These are phyloP conservation scores for Xylaria intraflava DNA, from an alignment of 495 filamentous ascomycete genomes.

Conservation along the genomic window DNA sequence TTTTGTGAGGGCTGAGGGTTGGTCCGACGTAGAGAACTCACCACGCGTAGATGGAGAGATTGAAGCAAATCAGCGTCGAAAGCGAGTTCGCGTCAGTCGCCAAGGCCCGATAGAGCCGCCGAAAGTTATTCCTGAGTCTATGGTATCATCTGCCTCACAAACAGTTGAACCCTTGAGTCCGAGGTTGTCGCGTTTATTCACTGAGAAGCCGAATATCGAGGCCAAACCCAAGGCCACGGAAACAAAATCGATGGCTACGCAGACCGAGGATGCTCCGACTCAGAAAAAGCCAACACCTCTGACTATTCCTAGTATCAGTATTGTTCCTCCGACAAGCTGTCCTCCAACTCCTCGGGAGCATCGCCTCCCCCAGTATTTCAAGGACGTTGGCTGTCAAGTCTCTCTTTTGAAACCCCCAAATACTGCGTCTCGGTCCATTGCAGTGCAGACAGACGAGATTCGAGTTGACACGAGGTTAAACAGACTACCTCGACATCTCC, in stretches of 20 bases:
- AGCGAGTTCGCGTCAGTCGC: slow-evolving; percentile 48
- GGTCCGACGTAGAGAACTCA: slow-evolving; percentile 33
- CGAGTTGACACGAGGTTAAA: slow-evolving; percentile 65
- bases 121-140: slow-evolving; percentile 31
- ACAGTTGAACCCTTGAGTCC: slow-evolving; percentile 64
- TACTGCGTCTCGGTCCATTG: slow-evolving; percentile 51
- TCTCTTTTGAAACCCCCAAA: slow-evolving; percentile 29
- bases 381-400: slow-evolving; percentile 52
- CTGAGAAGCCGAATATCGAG: slow-evolving; percentile 22
- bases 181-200: slow-evolving; percentile 54
- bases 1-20: slow-evolving; percentile 27
- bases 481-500: slow-evolving; percentile 68
- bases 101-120: slow-evolving; percentile 35
- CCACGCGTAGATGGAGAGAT: slow-evolving; percentile 49
- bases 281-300: slow-evolving; percentile 30
- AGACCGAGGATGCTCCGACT: slow-evolving; percentile 52
- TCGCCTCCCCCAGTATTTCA: slow-evolving; percentile 46
- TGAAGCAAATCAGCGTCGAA: slow-evolving; percentile 65
- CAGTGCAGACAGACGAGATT: slow-evolving; percentile 88
- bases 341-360: slow-evolving; percentile 50
- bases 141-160: slow-evolving; percentile 69
- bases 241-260: slow-evolving; percentile 52
- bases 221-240: slow-evolving; percentile 22
- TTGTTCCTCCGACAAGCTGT: slow-evolving; percentile 50
- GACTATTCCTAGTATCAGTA: slow-evolving; percentile 54